Conservation (phyloP, 768 basidiomycete species). For the Phlebiopsis gigantea region DNA sequence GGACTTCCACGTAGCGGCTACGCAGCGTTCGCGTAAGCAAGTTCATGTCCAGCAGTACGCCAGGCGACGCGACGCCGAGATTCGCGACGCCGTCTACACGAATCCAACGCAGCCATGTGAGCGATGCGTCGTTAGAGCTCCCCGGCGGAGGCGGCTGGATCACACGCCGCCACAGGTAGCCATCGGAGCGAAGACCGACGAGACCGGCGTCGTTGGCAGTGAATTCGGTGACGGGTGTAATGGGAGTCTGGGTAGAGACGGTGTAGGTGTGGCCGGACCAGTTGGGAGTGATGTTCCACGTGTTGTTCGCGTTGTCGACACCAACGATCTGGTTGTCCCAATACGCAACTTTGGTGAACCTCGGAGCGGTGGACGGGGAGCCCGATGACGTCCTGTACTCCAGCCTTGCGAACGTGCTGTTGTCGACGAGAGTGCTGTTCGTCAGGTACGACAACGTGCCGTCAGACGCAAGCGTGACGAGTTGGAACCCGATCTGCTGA, state of each 20-base stretch:
- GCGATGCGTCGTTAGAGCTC: neutral
- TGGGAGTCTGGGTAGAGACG: neutral
- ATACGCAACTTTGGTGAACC: neutral
- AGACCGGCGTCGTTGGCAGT: neutral
- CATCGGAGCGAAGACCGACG: neutral
- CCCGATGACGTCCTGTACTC: neutral
- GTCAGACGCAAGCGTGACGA: neutral
- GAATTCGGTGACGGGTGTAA: neutral
- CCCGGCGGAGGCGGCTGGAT: neutral
- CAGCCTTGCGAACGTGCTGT: neutral
- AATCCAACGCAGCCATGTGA: neutral
- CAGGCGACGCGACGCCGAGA: neutral
- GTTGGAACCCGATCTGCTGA: neutral
- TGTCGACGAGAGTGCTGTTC: neutral
- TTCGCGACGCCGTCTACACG: neutral
- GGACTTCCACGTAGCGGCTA: neutral
- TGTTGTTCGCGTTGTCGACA: neutral
- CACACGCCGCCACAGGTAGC: neutral
- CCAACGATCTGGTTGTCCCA: neutral
- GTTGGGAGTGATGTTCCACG: neutral
- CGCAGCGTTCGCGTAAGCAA: neutral
- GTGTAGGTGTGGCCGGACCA: neutral
- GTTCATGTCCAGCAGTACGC: neutral
- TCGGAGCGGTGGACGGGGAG: neutral
- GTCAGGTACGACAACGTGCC: neutral